phyloP scores from a whole-genome alignment of 2,329 filamentous ascomycete species.

The Nemania sp. region DNA sequence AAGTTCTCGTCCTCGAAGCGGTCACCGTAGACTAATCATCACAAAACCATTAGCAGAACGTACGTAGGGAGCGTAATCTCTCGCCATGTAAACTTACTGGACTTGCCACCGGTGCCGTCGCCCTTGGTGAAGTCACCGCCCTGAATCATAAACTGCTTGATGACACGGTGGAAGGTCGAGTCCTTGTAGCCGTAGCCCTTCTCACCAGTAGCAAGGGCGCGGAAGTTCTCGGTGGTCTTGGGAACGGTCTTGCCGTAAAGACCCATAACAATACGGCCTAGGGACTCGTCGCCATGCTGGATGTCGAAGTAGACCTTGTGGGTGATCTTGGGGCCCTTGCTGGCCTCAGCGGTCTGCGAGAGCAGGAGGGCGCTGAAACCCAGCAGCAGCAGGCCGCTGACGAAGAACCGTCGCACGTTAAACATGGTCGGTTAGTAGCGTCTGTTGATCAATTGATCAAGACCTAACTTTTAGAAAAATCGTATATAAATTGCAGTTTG shows the following conservation, averaged over 20 bases:
- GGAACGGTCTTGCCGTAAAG: constrained; percentile 90
- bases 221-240: constrained; percentile 79
- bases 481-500: constrained; percentile 15
- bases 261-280: constrained; percentile 83
- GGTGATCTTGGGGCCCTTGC: constrained; percentile 94
- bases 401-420: constrained; percentile 75
- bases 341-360: constrained; percentile 77
- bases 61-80: background rate
- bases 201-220: constrained; percentile 84
- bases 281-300: constrained; percentile 76
- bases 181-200: constrained; percentile 87
- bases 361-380: constrained; percentile 54
- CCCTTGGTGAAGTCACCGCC: constrained; percentile 88
- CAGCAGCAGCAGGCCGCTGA: constrained; percentile 69
- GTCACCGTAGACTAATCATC: constrained; percentile 78
- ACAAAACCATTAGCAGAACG: constrained; percentile 34
- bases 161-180: constrained; percentile 88
- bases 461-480: constrained; percentile 3
- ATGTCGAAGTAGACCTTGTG: constrained; percentile 95
- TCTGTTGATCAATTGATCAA: constrained; percentile 25
- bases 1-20: constrained; percentile 94
- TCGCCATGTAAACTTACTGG: constrained; percentile 67
- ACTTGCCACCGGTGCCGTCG: constrained; percentile 87
- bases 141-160: constrained; percentile 93
- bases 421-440: constrained; percentile 69